Evolutionary conservation across 78 protist genomes (phyloP), one percentile per base, ranked within the genome.

Genomic region (Planoprotostelium fungivorum): DNA sequence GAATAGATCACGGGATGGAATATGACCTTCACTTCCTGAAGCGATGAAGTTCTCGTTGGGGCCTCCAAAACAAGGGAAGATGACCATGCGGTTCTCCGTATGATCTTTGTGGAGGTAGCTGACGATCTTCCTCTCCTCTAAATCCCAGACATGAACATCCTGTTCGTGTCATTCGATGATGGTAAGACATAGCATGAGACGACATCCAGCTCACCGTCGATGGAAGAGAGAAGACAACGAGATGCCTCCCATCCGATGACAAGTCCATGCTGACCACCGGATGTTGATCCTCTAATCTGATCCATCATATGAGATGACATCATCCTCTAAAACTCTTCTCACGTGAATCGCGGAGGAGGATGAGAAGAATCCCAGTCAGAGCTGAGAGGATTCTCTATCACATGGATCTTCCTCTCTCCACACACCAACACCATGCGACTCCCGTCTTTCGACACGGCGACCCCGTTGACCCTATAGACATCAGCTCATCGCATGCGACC

Each of bases 61-160:
- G 63, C 97, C 98, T 29, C 98, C 98, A 88, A 96, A 96, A 34
- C 91, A 90, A 1, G 95, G 29, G 35, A 95, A 92, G 31, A 96
- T 89, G 29, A 96, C 96, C 38, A 89, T 92, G 1, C 94, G 91
- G 37, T 90, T 91, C 87, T 95, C 95, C 35, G 34, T 38, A 25
- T 89, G 93, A 29, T 94, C 97, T n/a, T 86, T 35, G 92, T 96
- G 95, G 31, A 51, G 73, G 39, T 90, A 87, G 83, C 37, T 87
- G 28, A 91, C 87, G 51, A 90, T 89, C 83, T 39, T 84, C 28
- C 83, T 37, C 84, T 85, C 73, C 34, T 89, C 91, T 0, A 96
- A 37, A 35, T 96, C 96, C 96, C 96, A 96, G 37, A 91, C 37
- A 39, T 96, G 96, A 0, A 95, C 84, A 84, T 91, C 95, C 87